Conservation (phyloP, 1,139 yeast genomes). For the Kodamaea anthophila region DNA sequence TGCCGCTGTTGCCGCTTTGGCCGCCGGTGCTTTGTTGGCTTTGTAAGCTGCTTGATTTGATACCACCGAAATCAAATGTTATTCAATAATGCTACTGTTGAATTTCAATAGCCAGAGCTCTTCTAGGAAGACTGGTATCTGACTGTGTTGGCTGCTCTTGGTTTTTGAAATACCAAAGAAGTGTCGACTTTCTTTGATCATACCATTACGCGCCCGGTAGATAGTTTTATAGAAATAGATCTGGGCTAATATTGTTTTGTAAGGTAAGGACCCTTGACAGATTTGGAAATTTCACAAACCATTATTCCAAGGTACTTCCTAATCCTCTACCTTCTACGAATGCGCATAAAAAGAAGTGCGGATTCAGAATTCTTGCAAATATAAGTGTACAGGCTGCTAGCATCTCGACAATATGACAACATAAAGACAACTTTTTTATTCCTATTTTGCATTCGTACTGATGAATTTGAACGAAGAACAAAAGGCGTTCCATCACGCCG, state of each 20-base stretch:
- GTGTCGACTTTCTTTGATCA: slow-evolving; percentile 4
- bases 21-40: slow-evolving; percentile 32
- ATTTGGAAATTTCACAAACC: too few relatives aligned
- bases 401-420: too few relatives aligned
- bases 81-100: slow-evolving; percentile 8
- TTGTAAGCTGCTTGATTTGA: slow-evolving; percentile 15
- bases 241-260: not conserved
- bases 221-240: not conserved
- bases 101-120: slow-evolving; percentile 1
- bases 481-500: slow-evolving; percentile 54
- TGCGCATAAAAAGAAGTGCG: too few relatives aligned
- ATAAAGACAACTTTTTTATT: too few relatives aligned
- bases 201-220: slow-evolving; percentile 7
- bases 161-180: slow-evolving; percentile 1
- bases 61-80: too few relatives aligned
- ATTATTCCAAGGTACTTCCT: too few relatives aligned
- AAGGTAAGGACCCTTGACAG: too few relatives aligned
- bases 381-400: too few relatives aligned
- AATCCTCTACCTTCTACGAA: too few relatives aligned
- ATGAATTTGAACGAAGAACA: slow-evolving; percentile 37
- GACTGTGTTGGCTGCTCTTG: slow-evolving; percentile 7
- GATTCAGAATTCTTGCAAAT: too few relatives aligned
- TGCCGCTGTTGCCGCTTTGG: slow-evolving; percentile 24
- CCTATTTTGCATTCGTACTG: too few relatives aligned
- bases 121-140: not conserved